Evolutionary conservation across 768 basidiomycete genomes (phyloP).

Genomic region (Asterophora parasitica): DNA sequence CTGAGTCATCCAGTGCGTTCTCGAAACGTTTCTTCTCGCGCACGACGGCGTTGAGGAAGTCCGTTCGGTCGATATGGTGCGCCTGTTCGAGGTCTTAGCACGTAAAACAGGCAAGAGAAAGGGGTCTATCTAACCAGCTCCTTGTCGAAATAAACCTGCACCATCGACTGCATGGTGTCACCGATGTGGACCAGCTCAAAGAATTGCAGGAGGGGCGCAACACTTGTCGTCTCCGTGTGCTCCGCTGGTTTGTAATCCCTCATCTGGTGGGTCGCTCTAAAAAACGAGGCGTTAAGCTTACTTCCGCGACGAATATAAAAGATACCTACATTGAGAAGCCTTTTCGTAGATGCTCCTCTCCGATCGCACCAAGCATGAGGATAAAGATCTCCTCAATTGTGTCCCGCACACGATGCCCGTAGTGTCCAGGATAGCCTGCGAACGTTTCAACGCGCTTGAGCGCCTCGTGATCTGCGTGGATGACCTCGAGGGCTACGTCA

Average conservation of each 20-base stretch:
- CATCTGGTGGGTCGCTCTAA: constrained; percentile 88
- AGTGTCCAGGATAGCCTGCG: constrained; percentile 77
- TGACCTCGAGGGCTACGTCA: constrained; percentile 85
- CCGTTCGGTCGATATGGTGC: constrained; percentile 85
- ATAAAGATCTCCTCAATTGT: constrained; percentile 94
- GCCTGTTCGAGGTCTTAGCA: constrained; percentile 40
- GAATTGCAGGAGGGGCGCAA: constrained; percentile 92
- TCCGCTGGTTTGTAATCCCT: constrained; percentile 84
- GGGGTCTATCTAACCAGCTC: constrained; percentile 66
- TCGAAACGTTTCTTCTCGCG: constrained; percentile 98
- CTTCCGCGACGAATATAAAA: constrained; percentile 11
- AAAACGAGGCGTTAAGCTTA: not conserved
- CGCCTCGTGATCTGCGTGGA: constrained; percentile 88
- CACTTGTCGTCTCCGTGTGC: constrained; percentile 72
- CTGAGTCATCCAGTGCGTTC: constrained; percentile 85
- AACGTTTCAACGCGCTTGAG: constrained; percentile 93
- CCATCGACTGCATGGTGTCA: constrained; percentile 96
- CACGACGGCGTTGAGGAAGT: constrained; percentile 90
- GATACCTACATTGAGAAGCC: constrained; percentile 72
- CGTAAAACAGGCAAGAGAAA: constrained; percentile 1
- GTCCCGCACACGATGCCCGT: constrained; percentile 83
- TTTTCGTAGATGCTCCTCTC: constrained; percentile 71
- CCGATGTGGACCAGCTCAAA: constrained; percentile 97
- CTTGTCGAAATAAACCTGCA: constrained; percentile 98
- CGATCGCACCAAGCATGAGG: constrained; percentile 70